Conservation (phyloP, 108 stramenopile species). For the Stephanodiscus minutulus region DNA sequence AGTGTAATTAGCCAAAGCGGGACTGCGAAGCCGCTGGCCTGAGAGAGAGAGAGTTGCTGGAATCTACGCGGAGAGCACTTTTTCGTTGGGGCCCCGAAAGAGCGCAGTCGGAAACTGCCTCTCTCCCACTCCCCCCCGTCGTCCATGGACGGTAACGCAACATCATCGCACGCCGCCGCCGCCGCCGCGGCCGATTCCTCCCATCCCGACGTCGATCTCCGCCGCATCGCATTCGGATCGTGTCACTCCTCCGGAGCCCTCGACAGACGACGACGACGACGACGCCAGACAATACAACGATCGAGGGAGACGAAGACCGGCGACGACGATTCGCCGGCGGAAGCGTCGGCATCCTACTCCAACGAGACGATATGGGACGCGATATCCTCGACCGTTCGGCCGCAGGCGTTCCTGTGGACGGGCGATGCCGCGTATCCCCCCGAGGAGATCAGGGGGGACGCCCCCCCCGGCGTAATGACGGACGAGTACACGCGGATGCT, state of each 20-base stretch:
- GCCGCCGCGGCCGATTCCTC: too few species aligned
- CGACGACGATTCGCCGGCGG: too few species aligned
- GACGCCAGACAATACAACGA: too few species aligned
- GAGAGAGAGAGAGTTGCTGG: too few species aligned
- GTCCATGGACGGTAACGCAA: neutral
- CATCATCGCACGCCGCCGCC: too few species aligned
- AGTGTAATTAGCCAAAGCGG: too few species aligned
- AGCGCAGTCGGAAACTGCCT: too few species aligned
- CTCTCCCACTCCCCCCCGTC: neutral
- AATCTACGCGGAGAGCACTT: too few species aligned
- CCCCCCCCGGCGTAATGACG: slow-evolving; percentile 48
- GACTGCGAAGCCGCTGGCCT: too few species aligned
- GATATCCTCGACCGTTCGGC: slow-evolving; percentile 33
- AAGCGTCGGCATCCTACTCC: slow-evolving; percentile 2
- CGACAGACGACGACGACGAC: slow-evolving; percentile 9
- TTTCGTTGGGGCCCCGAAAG: too few species aligned
- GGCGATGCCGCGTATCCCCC: slow-evolving; percentile 85
- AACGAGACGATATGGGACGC: slow-evolving; percentile 66
- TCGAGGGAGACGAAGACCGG: too few species aligned
- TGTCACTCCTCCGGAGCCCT: slow-evolving; percentile 72
- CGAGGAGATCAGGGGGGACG: slow-evolving; percentile 50
- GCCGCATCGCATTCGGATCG: slow-evolving; percentile 76
- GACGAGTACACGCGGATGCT: slow-evolving; percentile 63
- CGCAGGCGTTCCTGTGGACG: slow-evolving; percentile 79
- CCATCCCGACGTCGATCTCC: too few species aligned